Evolutionary conservation across 2,329 filamentous ascomycete genomes (phyloP), one percentile per base, ranked within the genome.

Genomic region (Fusarium nematophilum): DNA sequence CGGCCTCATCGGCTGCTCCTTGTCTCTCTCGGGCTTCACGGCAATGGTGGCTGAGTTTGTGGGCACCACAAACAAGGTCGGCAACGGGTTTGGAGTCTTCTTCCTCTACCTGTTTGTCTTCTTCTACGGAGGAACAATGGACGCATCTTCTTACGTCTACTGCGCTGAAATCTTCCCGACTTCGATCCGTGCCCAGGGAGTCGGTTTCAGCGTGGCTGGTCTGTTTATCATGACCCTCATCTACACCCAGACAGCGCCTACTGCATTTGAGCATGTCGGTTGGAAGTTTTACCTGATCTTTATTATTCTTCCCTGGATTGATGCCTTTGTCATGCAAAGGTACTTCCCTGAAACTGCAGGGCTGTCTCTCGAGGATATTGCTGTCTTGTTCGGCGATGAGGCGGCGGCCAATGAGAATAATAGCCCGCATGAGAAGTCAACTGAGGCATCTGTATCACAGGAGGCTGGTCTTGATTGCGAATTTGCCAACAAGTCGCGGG

Each of bases 141-240:
- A 57, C 37, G 57, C 57, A 8, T 45, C 48, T 6, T 39, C 37
- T 2, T 61, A 61, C 40, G 57, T 61, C 25, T 61, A 61, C 36
- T 57, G 49, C 21, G 37, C 49, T 3, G 53, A 61, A 40, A 61
- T 61, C 45, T 61, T 57, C 39, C 57, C 53, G 2, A 61, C 53
- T 7, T 38, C 46, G 1, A 46, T 57, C 33, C 53, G 57, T 5
- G 53, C 57, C 11, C 49, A 51, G 13, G 57, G 57, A 9, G 38
- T 53, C 17, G 53, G 53, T 17, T 38, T 61, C n/a, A 43, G 33
- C 9, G 40, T 57, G 6, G 21, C 30, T 26, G 49, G 48, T 9
- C 53, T 57, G 3, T 57, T 47, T 25, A 26, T 40, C 11, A 39
- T 30, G 9, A 46, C 40, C 4, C 14, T 61, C 21, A 48, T 57